Evolutionary conservation across 2,329 filamentous ascomycete species (phyloP).

Genomic region (Hymenoscyphus fructigenus): DNA sequence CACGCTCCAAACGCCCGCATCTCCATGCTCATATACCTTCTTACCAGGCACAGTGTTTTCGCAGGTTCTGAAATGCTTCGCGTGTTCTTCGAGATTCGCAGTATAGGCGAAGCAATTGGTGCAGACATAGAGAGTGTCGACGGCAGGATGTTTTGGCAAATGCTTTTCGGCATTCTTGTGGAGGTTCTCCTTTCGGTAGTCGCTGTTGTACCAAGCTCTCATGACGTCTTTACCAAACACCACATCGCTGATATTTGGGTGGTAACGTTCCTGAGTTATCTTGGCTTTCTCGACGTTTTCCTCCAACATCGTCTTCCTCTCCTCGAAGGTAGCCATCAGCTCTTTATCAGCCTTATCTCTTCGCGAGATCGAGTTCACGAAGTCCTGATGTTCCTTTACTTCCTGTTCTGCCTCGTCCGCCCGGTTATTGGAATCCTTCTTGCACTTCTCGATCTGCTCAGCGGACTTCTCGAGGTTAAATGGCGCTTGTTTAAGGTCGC

Average conservation of each 20-base stretch:
- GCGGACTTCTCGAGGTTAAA: too few relatives aligned
- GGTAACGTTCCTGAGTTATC: background rate
- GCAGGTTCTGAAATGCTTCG: slow-evolving; percentile 58
- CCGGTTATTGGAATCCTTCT: too few relatives aligned
- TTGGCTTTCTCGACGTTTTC: background rate
- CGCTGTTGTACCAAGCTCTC: slow-evolving; percentile 91
- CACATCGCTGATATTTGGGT: slow-evolving; percentile 80
- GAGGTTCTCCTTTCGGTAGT: slow-evolving; percentile 80
- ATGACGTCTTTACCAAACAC: slow-evolving; percentile 84
- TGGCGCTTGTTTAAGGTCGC: too few relatives aligned
- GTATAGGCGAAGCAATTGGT: slow-evolving; percentile 94
- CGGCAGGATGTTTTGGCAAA: slow-evolving; percentile 36
- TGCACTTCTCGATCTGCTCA: too few relatives aligned
- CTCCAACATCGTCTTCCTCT: too few relatives aligned
- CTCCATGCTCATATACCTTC: slow-evolving; percentile 69
- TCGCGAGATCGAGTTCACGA: too few relatives aligned
- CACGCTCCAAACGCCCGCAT: slow-evolving; percentile 75
- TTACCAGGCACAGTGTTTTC: slow-evolving; percentile 59
- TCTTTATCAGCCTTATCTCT: too few relatives aligned
- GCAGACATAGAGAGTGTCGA: slow-evolving; percentile 80
- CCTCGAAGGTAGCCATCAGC: too few relatives aligned
- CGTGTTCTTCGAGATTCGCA: slow-evolving; percentile 58
- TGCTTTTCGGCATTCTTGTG: background rate
- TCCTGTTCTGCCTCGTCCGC: too few relatives aligned
- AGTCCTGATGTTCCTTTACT: too few relatives aligned